A percentile compares a stretch with the other conserved stretches of the same genome.
These are phyloP conservation scores for Auricularia sp. DNA, from an alignment of 768 basidiomycete genomes.

Conservation along the genomic window DNA sequence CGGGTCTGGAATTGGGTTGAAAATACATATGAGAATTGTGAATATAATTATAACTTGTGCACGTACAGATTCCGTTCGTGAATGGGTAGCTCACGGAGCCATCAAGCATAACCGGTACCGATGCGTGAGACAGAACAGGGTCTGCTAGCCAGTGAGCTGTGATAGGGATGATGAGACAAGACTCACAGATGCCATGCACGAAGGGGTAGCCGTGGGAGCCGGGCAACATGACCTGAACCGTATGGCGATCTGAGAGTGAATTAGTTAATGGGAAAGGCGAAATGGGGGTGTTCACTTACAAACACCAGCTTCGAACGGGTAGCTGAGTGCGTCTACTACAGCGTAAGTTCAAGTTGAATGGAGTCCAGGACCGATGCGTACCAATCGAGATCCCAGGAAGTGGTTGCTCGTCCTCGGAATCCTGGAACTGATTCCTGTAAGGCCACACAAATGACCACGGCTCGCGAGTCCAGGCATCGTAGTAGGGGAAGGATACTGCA, in stretches of 20 bases:
- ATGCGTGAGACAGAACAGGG: neutral
- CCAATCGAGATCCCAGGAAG: neutral
- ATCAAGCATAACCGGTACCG: neutral
- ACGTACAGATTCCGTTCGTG: neutral
- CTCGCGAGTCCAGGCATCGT: slow-evolving; percentile 4
- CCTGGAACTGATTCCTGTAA: slow-evolving; percentile 9
- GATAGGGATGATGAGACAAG: neutral
- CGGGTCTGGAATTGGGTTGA: too few species aligned
- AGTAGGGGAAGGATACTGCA: slow-evolving; percentile 2
- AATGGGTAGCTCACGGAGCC: slow-evolving; percentile 5
- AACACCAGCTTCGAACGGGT: neutral
- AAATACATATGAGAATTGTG: too few species aligned
- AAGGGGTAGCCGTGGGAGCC: neutral
- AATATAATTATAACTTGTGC: too few species aligned
- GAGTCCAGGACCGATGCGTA: too few species aligned
- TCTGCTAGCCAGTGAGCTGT: too few species aligned
- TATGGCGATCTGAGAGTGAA: neutral
- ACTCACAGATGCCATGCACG: neutral
- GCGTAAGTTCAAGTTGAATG: too few species aligned
- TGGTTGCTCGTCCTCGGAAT: neutral
- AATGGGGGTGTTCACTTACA: neutral
- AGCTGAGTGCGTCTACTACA: neutral
- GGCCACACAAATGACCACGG: slow-evolving; percentile 29
- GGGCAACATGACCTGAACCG: neutral
- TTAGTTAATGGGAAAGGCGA: neutral